Conservation (phyloP, 306 rosid genomes). For the Myrica gale region DNA sequence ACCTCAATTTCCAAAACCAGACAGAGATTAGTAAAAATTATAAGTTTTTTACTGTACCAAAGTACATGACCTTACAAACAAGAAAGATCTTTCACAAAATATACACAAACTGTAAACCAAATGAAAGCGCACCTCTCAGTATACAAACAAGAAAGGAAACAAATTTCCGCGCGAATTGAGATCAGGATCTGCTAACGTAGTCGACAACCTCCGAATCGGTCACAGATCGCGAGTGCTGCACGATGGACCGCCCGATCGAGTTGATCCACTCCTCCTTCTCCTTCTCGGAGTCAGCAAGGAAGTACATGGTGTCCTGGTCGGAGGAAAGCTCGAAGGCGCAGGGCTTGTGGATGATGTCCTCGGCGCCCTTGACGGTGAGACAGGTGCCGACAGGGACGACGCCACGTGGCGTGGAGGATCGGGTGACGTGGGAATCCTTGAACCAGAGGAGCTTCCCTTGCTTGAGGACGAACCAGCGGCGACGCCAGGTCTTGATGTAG, state of each 20-base stretch:
- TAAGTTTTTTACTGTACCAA: background rate
- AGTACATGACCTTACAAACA: background rate
- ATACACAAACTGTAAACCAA: background rate
- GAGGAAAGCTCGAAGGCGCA: constrained; percentile 61
- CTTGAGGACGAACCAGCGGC: constrained; percentile 66
- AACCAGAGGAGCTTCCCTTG: constrained; percentile 65
- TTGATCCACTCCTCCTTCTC: constrained; percentile 60
- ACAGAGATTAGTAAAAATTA: background rate
- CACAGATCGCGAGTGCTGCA: constrained; percentile 44
- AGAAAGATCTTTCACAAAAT: background rate
- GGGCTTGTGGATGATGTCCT: constrained; percentile 56
- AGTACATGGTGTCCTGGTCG: constrained; percentile 49
- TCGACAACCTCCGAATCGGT: constrained; percentile 48
- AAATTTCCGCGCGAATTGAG: background rate
- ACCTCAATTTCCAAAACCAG: background rate
- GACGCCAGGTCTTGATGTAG: constrained; percentile 61
- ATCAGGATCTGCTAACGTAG: constrained; percentile 34
- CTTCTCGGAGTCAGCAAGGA: constrained; percentile 55
- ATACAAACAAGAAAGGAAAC: background rate
- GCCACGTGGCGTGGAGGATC: constrained; percentile 49
- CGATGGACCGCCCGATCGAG: constrained; percentile 46
- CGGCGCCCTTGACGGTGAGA: constrained; percentile 61
- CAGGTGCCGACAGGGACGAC: constrained; percentile 52
- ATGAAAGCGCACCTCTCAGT: background rate
- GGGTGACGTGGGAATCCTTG: constrained; percentile 46